These are phyloP conservation scores for Kondoa malvinella DNA, from an alignment of 768 basidiomycete genomes.

Conservation along the genomic window DNA sequence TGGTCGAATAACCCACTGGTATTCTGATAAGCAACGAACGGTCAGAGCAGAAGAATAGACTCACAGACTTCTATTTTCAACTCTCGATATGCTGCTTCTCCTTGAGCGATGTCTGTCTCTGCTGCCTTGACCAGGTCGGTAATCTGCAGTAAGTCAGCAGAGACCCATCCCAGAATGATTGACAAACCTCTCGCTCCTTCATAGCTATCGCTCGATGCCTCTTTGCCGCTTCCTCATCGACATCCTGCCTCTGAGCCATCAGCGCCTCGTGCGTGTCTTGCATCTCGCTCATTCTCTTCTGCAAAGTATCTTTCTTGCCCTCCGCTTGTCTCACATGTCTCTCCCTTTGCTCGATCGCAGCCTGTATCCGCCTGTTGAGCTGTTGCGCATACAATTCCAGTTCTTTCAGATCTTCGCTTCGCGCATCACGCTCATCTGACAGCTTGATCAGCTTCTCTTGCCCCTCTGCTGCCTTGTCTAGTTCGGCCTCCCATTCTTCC, in stretches of 20 bases:
- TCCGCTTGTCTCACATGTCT: conserved; percentile 6
- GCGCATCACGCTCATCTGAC: conserved; percentile 12
- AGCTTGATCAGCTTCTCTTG: conserved; percentile 5
- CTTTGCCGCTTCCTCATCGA: conserved; percentile 11
- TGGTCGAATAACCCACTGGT: conserved; percentile 13
- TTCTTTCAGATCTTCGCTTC: conserved; percentile 8
- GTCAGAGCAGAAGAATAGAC: neutral
- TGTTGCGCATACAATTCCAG: conserved; percentile 15
- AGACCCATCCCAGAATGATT: neutral
- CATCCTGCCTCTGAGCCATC: conserved; percentile 12
- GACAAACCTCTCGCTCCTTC: conserved; percentile 14
- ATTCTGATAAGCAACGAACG: neutral
- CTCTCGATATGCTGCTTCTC: conserved; percentile 13
- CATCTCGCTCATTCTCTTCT: conserved; percentile 8
- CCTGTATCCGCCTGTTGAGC: conserved; percentile 2
- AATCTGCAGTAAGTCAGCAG: conserved; percentile 4
- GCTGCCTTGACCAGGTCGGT: conserved; percentile 9
- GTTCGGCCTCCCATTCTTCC: conserved; percentile 15
- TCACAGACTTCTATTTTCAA: conserved; percentile 16
- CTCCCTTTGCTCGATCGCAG: conserved; percentile 11
- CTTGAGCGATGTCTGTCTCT: conserved; percentile 7
- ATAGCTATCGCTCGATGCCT: conserved; percentile 2
- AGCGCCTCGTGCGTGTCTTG: conserved; percentile 14
- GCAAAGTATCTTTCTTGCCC: conserved; percentile 13
- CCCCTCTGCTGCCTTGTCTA: neutral